Base-by-base conservation (phyloP, 257 asterid genomes). In the Lantana camara region DNA sequence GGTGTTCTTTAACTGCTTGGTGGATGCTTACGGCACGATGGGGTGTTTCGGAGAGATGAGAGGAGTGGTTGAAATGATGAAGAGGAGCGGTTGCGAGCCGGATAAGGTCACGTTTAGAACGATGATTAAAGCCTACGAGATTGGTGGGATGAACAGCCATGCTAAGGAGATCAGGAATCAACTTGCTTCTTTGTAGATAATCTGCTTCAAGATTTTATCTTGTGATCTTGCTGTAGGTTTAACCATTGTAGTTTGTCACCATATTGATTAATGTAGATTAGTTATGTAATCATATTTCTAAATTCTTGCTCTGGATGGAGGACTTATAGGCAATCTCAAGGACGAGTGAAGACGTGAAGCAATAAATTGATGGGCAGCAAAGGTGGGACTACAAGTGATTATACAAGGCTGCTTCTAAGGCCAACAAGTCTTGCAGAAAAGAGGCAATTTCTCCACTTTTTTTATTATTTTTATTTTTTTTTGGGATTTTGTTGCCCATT, bases 1-100 rank as follows among this genome's bases (percentile, higher is more conserved):
- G 0, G 87, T 85, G 73, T 92, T 92, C 60, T 92, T 89, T 51
- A 92, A 92, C 79, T 89, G 96, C 79, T 74, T 92, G 32, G 89
- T 84, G 15, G 96, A 87, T 23, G 96, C 96, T 0, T 92, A 89
- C 62, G 98, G 97, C 47, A 71, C 80, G 88, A 83, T 92, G 98
- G 96, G 88, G 17, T 87, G 96, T 88, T 82, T 82, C 37, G 56
- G 79, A 0, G 91, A 87, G 86, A 87, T 89, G 95, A 91, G 83
- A 71, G 88, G 82, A 8, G 95, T 84, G 80, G 68, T 84, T 8
- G 90, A 81, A 55, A 78, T 88, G 89, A 91, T 91, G 98, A 82
- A 65, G 76, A 79, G 74, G 70, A 78, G 70, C 40, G 94, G 87
- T 9, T 91, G 95, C 59, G 73, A 75, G 59, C 91, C 94, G 35